These are phyloP conservation scores for Globisporangium uncinulatum DNA, from an alignment of 352 stramenopile genomes.

Conservation along the genomic window DNA sequence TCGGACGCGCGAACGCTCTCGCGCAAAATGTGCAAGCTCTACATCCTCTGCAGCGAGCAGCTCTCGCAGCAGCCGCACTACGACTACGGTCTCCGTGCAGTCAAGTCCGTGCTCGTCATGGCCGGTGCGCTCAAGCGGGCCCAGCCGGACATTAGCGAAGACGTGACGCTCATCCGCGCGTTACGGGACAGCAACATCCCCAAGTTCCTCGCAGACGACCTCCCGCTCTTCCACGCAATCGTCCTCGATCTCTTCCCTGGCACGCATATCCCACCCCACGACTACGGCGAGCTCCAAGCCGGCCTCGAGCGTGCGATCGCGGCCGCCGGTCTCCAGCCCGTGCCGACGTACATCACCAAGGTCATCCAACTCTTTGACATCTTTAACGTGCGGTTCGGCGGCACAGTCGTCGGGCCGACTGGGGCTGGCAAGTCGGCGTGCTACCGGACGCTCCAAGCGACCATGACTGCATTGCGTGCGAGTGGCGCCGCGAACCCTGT, in stretches of 20 bases:
- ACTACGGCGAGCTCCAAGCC: constrained; percentile 82
- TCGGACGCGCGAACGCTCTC: constrained; percentile 91
- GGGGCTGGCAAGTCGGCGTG: constrained; percentile 83
- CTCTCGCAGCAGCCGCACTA: constrained; percentile 94
- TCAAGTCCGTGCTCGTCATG: constrained; percentile 93
- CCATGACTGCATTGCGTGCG: constrained; percentile 79
- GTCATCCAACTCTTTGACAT: constrained; percentile 94
- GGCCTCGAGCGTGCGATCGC: constrained; percentile 52
- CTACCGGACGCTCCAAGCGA: constrained; percentile 81
- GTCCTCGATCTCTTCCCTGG: constrained; percentile 90
- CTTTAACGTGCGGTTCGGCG: constrained; percentile 92
- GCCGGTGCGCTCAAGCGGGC: constrained; percentile 86
- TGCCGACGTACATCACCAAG: constrained; percentile 87
- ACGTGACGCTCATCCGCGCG: constrained; percentile 87
- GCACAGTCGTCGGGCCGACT: constrained; percentile 84
- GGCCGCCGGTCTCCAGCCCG: constrained; percentile 51
- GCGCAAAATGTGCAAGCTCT: constrained; percentile 95
- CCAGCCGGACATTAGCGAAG: constrained; percentile 68
- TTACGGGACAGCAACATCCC: constrained; percentile 92
- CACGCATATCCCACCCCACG: constrained; percentile 73
- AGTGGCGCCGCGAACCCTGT: constrained; percentile 64
- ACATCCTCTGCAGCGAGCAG: constrained; percentile 91
- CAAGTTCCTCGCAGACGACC: constrained; percentile 92
- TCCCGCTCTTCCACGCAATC: constrained; percentile 90
- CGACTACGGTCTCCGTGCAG: constrained; percentile 90